Evolutionary conservation across 2,329 filamentous ascomycete genomes (phyloP).

Genomic region (Byssochlamys sp.): DNA sequence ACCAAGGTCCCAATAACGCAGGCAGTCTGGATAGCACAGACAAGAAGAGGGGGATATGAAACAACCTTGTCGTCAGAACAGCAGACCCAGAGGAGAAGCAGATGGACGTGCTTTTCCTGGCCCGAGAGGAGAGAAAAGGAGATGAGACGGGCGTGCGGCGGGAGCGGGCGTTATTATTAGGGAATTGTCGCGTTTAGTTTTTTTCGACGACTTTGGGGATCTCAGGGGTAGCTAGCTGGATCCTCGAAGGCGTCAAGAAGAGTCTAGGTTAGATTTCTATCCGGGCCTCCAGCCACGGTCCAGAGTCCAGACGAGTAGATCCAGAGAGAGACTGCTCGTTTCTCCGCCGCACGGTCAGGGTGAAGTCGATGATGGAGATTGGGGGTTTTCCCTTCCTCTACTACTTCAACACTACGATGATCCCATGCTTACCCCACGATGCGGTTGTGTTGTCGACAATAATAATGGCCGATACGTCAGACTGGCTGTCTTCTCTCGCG

Average conservation of each 20-base stretch:
- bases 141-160: not conserved
- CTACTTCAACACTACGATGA: not conserved
- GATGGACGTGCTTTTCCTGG: not conserved
- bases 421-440: not conserved
- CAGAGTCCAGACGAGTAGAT: not conserved
- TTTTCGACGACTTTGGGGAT: not conserved
- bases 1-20: not conserved
- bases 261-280: not conserved
- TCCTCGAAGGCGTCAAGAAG: not conserved
- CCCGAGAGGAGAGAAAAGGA: not conserved
- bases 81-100: not conserved
- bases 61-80: not conserved
- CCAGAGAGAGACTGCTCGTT: not conserved
- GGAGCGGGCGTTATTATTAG: not conserved
- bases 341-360: too few relatives aligned
- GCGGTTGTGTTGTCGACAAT: not conserved
- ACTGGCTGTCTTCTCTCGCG: not conserved
- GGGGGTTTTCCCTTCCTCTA: not conserved
- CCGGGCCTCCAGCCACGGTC: not conserved
- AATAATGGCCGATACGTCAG: not conserved
- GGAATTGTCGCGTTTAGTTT: not conserved
- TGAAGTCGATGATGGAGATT: not conserved
- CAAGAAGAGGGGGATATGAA: not conserved
- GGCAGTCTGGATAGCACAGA: not conserved
- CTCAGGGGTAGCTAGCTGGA: not conserved